Evolutionary conservation across 768 basidiomycete species (phyloP).

Genomic region (Psilocybe sp.): DNA sequence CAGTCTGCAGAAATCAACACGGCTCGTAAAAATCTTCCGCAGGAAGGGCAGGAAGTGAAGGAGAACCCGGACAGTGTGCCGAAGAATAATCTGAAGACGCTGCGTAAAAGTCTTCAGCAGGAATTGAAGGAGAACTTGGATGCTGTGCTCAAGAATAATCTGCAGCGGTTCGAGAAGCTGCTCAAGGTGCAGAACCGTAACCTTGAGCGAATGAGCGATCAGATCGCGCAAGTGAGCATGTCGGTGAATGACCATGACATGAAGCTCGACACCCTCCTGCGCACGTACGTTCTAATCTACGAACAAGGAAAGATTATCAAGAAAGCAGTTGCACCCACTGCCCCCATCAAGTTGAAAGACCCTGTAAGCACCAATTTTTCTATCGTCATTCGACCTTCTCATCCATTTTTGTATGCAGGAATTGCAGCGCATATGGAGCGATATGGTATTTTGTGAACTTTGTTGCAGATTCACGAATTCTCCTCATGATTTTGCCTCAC

Average conservation of each 20-base stretch:
- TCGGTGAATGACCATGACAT: neutral
- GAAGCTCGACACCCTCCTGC: conserved; percentile 3
- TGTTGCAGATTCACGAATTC: neutral
- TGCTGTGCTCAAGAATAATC: neutral
- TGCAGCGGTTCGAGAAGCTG: conserved; percentile 10
- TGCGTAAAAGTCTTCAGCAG: neutral
- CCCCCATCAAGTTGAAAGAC: conserved; percentile 5
- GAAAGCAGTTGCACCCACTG: neutral
- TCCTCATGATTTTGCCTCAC: neutral
- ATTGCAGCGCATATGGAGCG: neutral
- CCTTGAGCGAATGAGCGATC: neutral
- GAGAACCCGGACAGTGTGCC: conserved; percentile 3
- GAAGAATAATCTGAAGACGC: neutral
- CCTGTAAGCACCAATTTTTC: neutral
- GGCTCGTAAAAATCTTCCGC: neutral
- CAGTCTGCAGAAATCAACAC: conserved; percentile 6
- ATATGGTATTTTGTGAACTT: neutral
- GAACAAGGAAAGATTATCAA: conserved; percentile 5
- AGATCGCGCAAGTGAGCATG: neutral
- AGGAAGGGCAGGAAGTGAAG: neutral
- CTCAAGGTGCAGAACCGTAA: conserved; percentile 6
- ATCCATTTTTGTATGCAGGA: neutral
- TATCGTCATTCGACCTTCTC: neutral
- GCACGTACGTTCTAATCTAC: neutral
- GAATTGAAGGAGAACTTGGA: conserved; percentile 6